Base-by-base conservation (phyloP, 495 filamentous ascomycete genomes). In the Aspergillus ellipticus region DNA sequence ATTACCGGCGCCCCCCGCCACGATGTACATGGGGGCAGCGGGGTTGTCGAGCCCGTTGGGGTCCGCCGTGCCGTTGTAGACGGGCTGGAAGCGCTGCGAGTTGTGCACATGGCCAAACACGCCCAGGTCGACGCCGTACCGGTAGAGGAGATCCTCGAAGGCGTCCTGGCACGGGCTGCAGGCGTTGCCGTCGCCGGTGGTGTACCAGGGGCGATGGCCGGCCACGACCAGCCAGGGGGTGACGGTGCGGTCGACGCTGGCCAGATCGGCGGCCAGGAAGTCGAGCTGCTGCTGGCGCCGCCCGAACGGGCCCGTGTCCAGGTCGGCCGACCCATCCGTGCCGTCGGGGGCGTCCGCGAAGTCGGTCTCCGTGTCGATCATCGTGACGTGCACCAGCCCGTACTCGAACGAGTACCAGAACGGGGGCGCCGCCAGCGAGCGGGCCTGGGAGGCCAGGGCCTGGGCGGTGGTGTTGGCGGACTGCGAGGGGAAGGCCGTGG, bases 391-490 rank as follows among this genome's bases (percentile, higher is more conserved):
- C 6, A 72, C 73, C 75, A 82, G 79, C 58, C 82, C 82, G 68
- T 84, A 82, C 47, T 85, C 81, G 65, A 85, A 85, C 0, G 81
- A 83, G 66, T 82, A 85, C 82, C 82, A 85, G 69, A 85, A 85
- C 0, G 82, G 82, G 1, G 83, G 82, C 26, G 81, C 78, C 3
- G 82, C 69, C 4, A 83, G 73, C 22, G 55, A 41, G 5, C 68
- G 61, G 3, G 83, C 83, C 56, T 74, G 70, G 45, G 71, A 69
- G 15, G 81, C 81, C 33, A 72, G 67, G 15, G 71, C 51, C 22
- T 71, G 71, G 0, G 81, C 81, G 2, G 70, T 70, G 13, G 61
- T 58, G 69, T 79, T 81, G 11, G 70, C 61, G 1, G 80, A 80
- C 0, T 66, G 69, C 0, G 79, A 82, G 0, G 67, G 45, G 54